Evolutionary conservation across 768 basidiomycete species (phyloP).

Genomic region (Candolleomyces aberdarensis): DNA sequence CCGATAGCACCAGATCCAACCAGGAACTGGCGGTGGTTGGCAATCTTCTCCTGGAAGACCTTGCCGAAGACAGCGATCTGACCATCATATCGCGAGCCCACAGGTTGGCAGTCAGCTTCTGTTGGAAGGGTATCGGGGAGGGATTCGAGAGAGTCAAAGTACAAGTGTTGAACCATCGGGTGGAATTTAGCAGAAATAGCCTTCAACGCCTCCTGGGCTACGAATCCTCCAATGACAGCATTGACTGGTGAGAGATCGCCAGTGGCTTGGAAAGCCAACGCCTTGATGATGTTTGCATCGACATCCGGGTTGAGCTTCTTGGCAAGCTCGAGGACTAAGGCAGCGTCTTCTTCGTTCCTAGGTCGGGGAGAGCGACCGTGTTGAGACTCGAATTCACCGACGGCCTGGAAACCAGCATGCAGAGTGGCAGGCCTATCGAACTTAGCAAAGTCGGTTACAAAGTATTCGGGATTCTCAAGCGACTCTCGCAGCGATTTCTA

Average conservation of each 20-base stretch:
- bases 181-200: conserved; percentile 98
- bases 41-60: conserved; percentile 87
- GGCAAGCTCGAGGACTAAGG: conserved; percentile 65
- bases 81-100: conserved; percentile 82
- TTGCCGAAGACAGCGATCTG: conserved; percentile 97
- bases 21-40: conserved; percentile 88
- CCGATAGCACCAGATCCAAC: conserved; percentile 99
- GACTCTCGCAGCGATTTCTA: conserved; percentile 95
- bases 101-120: conserved; percentile 81
- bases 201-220: conserved; percentile 97
- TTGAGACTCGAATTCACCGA: conserved; percentile 71
- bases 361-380: conserved; percentile 74
- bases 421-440: conserved; percentile 90
- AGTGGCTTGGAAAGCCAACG: conserved; percentile 86
- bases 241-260: conserved; percentile 89
- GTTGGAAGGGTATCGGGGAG: conserved; percentile 72
- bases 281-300: conserved; percentile 78
- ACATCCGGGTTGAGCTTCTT: conserved; percentile 74
- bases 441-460: conserved; percentile 96
- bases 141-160: conserved; percentile 97
- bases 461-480: conserved; percentile 73
- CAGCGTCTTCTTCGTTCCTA: conserved; percentile 78
- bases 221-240: conserved; percentile 95
- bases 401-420: conserved; percentile 92
- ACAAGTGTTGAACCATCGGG: conserved; percentile 91